A percentile compares a stretch with the other conserved stretches of the same genome.
These are phyloP conservation scores for Esteya vermicola DNA, from an alignment of 2,329 filamentous ascomycete genomes.

Conservation along the genomic window DNA sequence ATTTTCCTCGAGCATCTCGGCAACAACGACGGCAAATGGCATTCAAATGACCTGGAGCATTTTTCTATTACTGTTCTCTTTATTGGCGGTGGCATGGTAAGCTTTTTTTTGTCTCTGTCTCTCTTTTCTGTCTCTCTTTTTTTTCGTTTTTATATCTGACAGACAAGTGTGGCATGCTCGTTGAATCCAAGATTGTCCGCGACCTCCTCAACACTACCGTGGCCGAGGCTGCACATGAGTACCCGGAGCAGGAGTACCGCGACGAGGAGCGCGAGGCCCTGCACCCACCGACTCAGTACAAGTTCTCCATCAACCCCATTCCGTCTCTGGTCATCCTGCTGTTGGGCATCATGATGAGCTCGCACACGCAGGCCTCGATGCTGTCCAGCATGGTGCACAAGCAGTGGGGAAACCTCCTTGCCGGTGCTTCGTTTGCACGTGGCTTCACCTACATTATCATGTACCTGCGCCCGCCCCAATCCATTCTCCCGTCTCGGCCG, in stretches of 20 bases:
- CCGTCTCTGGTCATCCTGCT: constrained; percentile 77
- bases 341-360: constrained; percentile 88
- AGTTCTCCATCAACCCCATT: constrained; percentile 72
- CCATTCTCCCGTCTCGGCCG: constrained; percentile 67
- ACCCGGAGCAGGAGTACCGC: constrained; percentile 18
- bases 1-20: constrained; percentile 85
- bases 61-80: constrained; percentile 87
- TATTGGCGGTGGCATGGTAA: constrained; percentile 78
- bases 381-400: constrained; percentile 83
- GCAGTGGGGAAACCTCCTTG: constrained; percentile 80
- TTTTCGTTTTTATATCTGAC: neutral
- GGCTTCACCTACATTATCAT: constrained; percentile 65
- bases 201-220: constrained; percentile 47
- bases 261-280: constrained; percentile 35
- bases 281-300: constrained; percentile 50
- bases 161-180: constrained; percentile 63
- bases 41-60: constrained; percentile 73
- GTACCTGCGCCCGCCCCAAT: constrained; percentile 69
- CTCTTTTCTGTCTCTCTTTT: neutral
- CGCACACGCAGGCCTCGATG: constrained; percentile 73
- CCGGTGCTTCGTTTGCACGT: constrained; percentile 67
- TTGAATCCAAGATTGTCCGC: constrained; percentile 61
- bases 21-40: constrained; percentile 55
- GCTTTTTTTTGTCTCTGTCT: constrained; percentile 31
- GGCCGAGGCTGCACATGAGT: constrained; percentile 18